A percentile compares a stretch with the other conserved stretches of the same genome.
Conservation (phyloP, 352 stramenopile species). For the Pythium vanterpoolii region DNA sequence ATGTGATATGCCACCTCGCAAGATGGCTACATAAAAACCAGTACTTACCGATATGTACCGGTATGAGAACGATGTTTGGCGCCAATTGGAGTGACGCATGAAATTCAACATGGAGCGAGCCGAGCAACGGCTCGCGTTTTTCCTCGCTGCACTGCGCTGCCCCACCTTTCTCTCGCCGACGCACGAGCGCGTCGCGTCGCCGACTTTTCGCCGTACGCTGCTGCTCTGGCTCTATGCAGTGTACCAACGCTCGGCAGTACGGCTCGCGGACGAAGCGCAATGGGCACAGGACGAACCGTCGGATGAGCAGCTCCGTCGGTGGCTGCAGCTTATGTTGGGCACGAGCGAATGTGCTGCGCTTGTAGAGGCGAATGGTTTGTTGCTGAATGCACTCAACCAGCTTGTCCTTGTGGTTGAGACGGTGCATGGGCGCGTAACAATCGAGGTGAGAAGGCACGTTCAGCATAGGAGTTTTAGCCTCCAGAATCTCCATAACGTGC, state of each 20-base stretch:
- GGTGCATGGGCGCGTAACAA: constrained; percentile 43
- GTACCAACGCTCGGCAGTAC: constrained; percentile 28
- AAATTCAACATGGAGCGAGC: constrained; percentile 11
- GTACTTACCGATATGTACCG: neutral
- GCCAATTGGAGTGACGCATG: constrained; percentile 2
- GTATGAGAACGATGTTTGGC: constrained; percentile 15
- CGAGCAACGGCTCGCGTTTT: constrained; percentile 18
- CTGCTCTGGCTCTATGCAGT: constrained; percentile 44
- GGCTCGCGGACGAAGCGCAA: constrained; percentile 24
- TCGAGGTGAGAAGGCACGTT: constrained; percentile 32
- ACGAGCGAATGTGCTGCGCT: constrained; percentile 27
- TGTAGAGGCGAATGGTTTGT: constrained; percentile 10
- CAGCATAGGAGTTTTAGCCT: neutral
- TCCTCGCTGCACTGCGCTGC: constrained; percentile 33
- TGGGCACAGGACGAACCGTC: constrained; percentile 34
- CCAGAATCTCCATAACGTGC: neutral
- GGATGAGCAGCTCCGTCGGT: constrained; percentile 26
- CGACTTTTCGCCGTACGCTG: constrained; percentile 29
- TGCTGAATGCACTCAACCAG: neutral
- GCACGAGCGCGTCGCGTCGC: constrained; percentile 11
- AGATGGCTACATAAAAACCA: constrained; percentile 15
- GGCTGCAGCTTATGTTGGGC: constrained; percentile 32
- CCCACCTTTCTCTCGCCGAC: constrained; percentile 30
- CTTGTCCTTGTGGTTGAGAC: constrained; percentile 28
- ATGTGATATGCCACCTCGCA: neutral